phyloP scores from a whole-genome alignment of 495 filamentous ascomycete species.

The Xylaria grammica region DNA sequence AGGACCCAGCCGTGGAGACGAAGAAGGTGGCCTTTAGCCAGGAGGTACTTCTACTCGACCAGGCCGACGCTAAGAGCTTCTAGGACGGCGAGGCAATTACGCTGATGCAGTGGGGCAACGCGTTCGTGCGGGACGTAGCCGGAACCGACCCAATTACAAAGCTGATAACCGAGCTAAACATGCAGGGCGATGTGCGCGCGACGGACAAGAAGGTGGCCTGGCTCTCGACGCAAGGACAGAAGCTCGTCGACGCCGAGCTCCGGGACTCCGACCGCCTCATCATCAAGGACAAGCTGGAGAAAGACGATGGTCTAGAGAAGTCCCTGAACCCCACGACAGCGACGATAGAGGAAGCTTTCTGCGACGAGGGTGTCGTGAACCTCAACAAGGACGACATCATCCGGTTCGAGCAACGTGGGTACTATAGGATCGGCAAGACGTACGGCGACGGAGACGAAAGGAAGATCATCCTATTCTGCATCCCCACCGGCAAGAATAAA shows the following conservation, averaged over 20 bases:
- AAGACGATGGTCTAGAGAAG: constrained; percentile 81
- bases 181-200: constrained; percentile 87
- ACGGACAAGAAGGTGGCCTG: constrained; percentile 97
- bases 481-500: constrained; percentile 72
- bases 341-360: constrained; percentile 74
- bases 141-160: constrained; percentile 63
- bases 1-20: constrained; percentile 80
- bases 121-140: constrained; percentile 69
- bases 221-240: constrained; percentile 76
- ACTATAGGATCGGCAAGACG: constrained; percentile 77
- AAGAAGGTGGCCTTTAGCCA: constrained; percentile 82
- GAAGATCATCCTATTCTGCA: constrained; percentile 77
- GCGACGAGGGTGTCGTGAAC: constrained; percentile 77
- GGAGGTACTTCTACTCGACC: constrained; percentile 78
- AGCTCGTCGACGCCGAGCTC: constrained; percentile 79
- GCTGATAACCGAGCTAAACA: constrained; percentile 79
- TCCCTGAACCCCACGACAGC: constrained; percentile 78
- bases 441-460: constrained; percentile 53
- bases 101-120: constrained; percentile 95
- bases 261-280: constrained; percentile 92
- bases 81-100: constrained; percentile 89
- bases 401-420: constrained; percentile 93
- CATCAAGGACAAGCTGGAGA: constrained; percentile 86
- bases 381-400: constrained; percentile 85
- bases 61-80: constrained; percentile 82